phyloP scores from a whole-genome alignment of 1,284 basidiomycete genomes.

The Xanthoconium separans region DNA sequence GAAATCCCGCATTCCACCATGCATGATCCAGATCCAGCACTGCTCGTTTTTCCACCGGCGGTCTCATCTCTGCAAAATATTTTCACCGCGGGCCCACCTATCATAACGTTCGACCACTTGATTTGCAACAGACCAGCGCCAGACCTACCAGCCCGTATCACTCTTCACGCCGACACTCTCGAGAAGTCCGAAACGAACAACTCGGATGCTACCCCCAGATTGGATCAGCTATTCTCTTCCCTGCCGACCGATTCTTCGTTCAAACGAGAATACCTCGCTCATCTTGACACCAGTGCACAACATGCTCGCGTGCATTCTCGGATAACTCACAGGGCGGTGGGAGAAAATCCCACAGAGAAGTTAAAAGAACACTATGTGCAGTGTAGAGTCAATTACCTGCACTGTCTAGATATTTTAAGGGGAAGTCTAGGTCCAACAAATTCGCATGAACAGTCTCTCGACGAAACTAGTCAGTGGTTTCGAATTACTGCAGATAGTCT shows the following conservation, averaged over 20 bases:
- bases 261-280: neutral
- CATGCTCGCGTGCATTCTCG: neutral
- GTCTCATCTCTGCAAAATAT: too few relatives aligned
- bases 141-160: neutral
- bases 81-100: neutral
- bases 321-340: neutral
- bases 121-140: neutral
- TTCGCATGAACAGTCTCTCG: neutral
- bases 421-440: neutral
- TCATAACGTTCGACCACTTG: neutral
- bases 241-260: neutral
- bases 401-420: neutral
- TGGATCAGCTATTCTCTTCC: neutral
- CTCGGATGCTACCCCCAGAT: neutral
- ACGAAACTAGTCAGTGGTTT: constrained; percentile 19
- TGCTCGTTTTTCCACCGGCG: too few relatives aligned
- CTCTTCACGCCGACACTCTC: neutral
- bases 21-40: too few relatives aligned
- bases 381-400: neutral
- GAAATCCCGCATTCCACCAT: neutral
- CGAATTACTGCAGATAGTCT: constrained; percentile 24
- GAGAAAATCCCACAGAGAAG: neutral
- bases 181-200: neutral
- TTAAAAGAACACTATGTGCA: neutral
- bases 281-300: neutral